Evolutionary conservation across 192 early-diverging fungal species (phyloP).

Genomic region (Coemansia sp.): DNA sequence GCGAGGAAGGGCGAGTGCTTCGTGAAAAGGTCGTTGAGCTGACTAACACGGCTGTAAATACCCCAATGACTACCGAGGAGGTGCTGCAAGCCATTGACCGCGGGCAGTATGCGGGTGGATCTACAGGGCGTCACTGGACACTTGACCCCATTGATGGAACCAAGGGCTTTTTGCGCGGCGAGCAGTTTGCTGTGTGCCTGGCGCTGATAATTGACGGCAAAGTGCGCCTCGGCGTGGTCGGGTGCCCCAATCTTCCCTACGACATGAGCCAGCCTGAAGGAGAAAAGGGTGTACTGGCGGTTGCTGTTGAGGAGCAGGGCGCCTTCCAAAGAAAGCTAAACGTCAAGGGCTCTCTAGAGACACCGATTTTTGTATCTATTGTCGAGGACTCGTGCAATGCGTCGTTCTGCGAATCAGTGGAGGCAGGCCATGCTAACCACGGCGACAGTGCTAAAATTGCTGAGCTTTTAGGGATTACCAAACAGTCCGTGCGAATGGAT

Average conservation of each 20-base stretch:
- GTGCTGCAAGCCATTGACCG: slow-evolving; percentile 85
- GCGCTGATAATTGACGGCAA: slow-evolving; percentile 86
- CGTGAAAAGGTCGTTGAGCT: slow-evolving; percentile 79
- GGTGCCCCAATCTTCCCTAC: slow-evolving; percentile 77
- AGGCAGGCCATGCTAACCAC: slow-evolving; percentile 88
- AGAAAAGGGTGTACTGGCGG: slow-evolving; percentile 77
- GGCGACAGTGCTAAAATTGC: slow-evolving; percentile 76
- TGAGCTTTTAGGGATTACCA: slow-evolving; percentile 75
- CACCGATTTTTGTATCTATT: slow-evolving; percentile 58
- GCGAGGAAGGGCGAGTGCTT: slow-evolving; percentile 63
- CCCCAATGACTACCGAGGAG: slow-evolving; percentile 63
- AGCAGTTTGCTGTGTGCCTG: slow-evolving; percentile 96
- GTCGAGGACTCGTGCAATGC: slow-evolving; percentile 62
- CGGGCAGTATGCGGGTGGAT: slow-evolving; percentile 79
- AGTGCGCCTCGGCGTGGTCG: slow-evolving; percentile 88
- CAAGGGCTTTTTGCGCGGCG: slow-evolving; percentile 95
- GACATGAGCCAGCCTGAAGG: slow-evolving; percentile 61
- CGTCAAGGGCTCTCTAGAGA: slow-evolving; percentile 45
- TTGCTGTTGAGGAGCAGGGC: slow-evolving; percentile 84
- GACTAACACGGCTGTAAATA: slow-evolving; percentile 67
- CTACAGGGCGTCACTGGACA: slow-evolving; percentile 77
- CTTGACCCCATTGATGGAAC: slow-evolving; percentile 95
- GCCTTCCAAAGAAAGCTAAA: slow-evolving; percentile 73
- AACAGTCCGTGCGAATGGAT: slow-evolving; percentile 87
- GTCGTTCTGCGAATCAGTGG: slow-evolving; percentile 93